Conservation (phyloP, 1,284 basidiomycete genomes). For the Sparassis latifolia region DNA sequence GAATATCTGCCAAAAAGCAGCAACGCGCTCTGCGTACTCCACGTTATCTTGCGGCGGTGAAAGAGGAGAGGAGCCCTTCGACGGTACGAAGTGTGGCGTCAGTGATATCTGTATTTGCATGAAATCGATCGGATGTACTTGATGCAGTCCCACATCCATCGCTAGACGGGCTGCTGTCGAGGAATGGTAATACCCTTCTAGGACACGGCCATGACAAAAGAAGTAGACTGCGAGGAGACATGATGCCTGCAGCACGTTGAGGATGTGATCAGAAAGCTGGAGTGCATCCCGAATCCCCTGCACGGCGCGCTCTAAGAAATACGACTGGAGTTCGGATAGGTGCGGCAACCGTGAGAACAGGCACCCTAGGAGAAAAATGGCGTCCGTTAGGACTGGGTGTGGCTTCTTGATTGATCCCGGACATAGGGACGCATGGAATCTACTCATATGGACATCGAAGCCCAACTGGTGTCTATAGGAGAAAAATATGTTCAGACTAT, state of each 20-base stretch:
- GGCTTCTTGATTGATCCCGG: conserved; percentile 29
- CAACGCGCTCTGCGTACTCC: conserved; percentile 42
- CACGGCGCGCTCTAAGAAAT: conserved; percentile 43
- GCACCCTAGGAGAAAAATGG: conserved; percentile 53
- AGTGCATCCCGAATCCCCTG: conserved; percentile 42
- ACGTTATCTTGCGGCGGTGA: conserved; percentile 31
- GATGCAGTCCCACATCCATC: conserved; percentile 47
- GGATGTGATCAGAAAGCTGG: conserved; percentile 45
- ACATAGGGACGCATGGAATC: conserved; percentile 30
- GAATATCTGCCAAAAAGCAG: conserved; percentile 57
- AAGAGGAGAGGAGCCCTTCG: conserved; percentile 26
- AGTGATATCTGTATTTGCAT: conserved; percentile 19
- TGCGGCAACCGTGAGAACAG: conserved; percentile 41
- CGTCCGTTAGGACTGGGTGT: conserved; percentile 53
- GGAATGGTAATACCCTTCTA: conserved; percentile 57
- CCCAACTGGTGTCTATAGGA: conserved; percentile 53
- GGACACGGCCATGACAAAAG: conserved; percentile 46
- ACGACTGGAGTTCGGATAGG: conserved; percentile 36
- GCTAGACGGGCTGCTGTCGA: conserved; percentile 52
- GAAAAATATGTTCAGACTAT: conserved; percentile 49
- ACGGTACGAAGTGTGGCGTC: conserved; percentile 8
- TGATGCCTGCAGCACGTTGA: conserved; percentile 54
- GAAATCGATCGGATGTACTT: conserved; percentile 32
- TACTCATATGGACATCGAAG: conserved; percentile 44
- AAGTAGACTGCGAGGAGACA: conserved; percentile 55